Conservation (phyloP, 2,329 filamentous ascomycete genomes). For the Beauveria sp. region DNA sequence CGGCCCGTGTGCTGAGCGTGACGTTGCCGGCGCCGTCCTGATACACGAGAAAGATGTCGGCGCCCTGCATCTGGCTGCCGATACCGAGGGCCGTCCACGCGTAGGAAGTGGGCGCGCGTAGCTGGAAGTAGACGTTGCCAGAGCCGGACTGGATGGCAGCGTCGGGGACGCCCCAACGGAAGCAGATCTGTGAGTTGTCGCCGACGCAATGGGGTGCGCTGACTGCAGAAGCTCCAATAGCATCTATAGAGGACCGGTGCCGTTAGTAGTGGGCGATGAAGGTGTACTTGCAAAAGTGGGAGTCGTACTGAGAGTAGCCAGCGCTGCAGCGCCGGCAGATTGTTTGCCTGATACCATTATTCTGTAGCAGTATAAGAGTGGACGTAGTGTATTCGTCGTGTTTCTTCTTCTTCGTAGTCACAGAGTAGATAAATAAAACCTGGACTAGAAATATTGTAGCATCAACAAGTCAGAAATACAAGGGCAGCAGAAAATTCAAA, state of each 20-base stretch:
- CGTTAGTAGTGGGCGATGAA: not conserved
- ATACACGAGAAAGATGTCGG: conserved; percentile 59
- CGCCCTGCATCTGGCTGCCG: conserved; percentile 44
- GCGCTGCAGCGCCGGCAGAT: conserved; percentile 2
- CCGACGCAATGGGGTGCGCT: conserved; percentile 33
- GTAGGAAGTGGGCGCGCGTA: conserved; percentile 45
- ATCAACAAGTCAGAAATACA: no score
- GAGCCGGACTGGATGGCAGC: conserved; percentile 37
- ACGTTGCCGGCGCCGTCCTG: conserved; percentile 50
- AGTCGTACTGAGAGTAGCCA: conserved; percentile 7
- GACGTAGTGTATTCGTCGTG: not conserved
- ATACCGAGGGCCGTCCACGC: conserved; percentile 53
- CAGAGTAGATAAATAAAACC: no score
- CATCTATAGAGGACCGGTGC: not conserved
- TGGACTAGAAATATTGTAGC: no score
- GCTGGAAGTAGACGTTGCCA: conserved; percentile 54
- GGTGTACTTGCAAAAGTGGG: not conserved
- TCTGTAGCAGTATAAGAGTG: not conserved
- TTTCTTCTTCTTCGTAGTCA: not conserved
- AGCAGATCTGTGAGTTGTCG: conserved; percentile 38
- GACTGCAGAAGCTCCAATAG: conserved; percentile 17
- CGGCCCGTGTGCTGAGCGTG: conserved; percentile 50
- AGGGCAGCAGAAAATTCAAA: not conserved
- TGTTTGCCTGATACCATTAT: conserved; percentile 1
- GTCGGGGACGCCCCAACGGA: conserved; percentile 46